Conservation (phyloP, 129 eudicot genomes). For the Flaveria robusta region DNA sequence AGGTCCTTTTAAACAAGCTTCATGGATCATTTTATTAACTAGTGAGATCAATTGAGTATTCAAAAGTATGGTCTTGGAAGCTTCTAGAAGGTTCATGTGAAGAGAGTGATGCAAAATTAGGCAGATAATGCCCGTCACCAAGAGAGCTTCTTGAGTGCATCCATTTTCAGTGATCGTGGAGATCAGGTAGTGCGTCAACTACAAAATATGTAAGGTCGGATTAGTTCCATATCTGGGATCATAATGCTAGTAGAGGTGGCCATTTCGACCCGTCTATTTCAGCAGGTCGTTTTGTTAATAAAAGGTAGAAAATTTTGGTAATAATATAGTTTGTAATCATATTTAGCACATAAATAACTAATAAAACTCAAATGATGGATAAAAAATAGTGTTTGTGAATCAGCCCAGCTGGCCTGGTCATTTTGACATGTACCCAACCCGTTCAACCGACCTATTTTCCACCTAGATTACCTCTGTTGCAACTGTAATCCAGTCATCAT, state of each 20-base stretch:
- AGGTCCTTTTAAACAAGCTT: slow-evolving; percentile 73
- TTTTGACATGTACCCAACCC: not conserved
- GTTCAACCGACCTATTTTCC: not conserved
- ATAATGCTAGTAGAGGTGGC: not conserved
- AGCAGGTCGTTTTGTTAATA: not conserved
- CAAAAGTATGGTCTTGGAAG: slow-evolving; percentile 72
- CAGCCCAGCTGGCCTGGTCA: not conserved
- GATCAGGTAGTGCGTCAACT: slow-evolving; percentile 71
- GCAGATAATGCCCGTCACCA: slow-evolving; percentile 59
- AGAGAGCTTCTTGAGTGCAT: slow-evolving; percentile 63
- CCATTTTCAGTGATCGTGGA: slow-evolving; percentile 45
- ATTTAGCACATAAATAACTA: not conserved
- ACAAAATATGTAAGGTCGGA: slow-evolving; percentile 17
- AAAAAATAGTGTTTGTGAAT: not conserved
- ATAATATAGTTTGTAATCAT: not conserved
- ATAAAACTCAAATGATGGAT: not conserved
- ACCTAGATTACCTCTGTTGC: slow-evolving; percentile 59
- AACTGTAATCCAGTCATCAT: slow-evolving; percentile 70
- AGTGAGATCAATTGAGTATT: slow-evolving; percentile 53
- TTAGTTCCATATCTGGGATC: slow-evolving; percentile 13
- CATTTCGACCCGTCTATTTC: slow-evolving; percentile 8
- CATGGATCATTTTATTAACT: slow-evolving; percentile 44
- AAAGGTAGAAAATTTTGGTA: not conserved
- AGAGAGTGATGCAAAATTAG: slow-evolving; percentile 80
- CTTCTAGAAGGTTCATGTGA: slow-evolving; percentile 56